Percentiles rank a stretch among this genome's conserved stretches.
Evolutionary conservation across 805 yeast genomes (phyloP).

Genomic region (Wilhelminamyces savonicus): DNA sequence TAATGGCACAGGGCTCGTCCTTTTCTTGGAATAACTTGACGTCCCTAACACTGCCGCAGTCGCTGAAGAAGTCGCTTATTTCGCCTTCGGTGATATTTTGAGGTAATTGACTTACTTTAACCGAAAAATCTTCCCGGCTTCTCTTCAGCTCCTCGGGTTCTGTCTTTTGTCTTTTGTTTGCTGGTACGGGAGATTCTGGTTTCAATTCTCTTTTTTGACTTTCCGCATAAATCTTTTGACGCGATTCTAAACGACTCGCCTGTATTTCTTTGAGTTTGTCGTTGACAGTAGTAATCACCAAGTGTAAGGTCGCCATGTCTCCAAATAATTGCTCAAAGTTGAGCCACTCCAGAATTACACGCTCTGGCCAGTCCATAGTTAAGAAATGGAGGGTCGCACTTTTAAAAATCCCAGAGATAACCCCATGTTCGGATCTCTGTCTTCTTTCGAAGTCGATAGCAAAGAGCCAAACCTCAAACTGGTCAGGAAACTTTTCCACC

Average conservation of each 20-base stretch:
- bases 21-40: slow-evolving; percentile 15
- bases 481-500: slow-evolving; percentile 18
- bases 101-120: slow-evolving; percentile 49
- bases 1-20: slow-evolving; percentile 34
- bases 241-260: background rate
- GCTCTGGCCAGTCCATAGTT: slow-evolving; percentile 45
- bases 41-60: slow-evolving; percentile 52
- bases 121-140: slow-evolving; percentile 55
- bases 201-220: slow-evolving; percentile 3
- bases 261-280: slow-evolving; percentile 11
- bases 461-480: slow-evolving; percentile 44
- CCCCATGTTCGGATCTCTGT: slow-evolving; percentile 12
- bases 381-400: slow-evolving; percentile 21
- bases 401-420: slow-evolving; percentile 21
- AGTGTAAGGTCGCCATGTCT: slow-evolving; percentile 10
- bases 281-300: slow-evolving; percentile 17
- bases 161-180: slow-evolving; percentile 4
- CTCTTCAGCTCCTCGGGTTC: slow-evolving; percentile 18
- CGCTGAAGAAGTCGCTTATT: slow-evolving; percentile 41
- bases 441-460: slow-evolving; percentile 34
- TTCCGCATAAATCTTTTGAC: background rate
- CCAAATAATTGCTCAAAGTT: slow-evolving; percentile 32
- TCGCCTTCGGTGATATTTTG: slow-evolving; percentile 28
- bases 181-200: no score
- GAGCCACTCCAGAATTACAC: slow-evolving; percentile 39